Evolutionary conservation across 306 rosid species (phyloP), one percentile per base, ranked within the genome.

Genomic region (Quercus wislizeni): DNA sequence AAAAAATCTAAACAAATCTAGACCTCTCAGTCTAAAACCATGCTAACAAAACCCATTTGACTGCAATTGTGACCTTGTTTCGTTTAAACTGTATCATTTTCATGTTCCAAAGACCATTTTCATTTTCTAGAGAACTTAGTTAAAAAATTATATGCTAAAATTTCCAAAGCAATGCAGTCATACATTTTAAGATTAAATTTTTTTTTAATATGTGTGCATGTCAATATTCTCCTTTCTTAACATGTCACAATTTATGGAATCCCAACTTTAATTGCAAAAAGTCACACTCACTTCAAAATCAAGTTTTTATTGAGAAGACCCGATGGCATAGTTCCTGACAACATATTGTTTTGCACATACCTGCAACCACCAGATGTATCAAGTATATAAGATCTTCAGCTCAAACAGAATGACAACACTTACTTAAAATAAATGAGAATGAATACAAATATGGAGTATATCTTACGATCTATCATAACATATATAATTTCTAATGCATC

Each of bases 341-440:
- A 73, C 91, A 71, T 69, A 81, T 94, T 94, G 80, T 92, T 91
- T 87, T 92, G 97, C 85, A 92, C 89, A 82, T 92, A 85, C 87
- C 97, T 94, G 88, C 84, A 83, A 74, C 55, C 75, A 81, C 75
- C 77, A 86, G n/a, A 86, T 49, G 78, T 72, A 65, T 75, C 65
- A 64, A 43, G 41, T 46, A 59, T 55, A 55, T 73, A 49, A 59
- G 64, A 52, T 27, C 35, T 61, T 52, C 56, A 5, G 55, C 71
- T 43, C 70, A 61, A 55, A 18, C 27, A 64, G 43, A 25, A 17
- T 17, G 61, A 75, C 58, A 52, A 51, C 19, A 57, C 74, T 52
- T 56, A 55, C 38, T 13, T 81, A 28, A 75, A 55, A 70, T 75
- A 71, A 27, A 55, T 58, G 17, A 31, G 76, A 77, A 55, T 35